Percentiles rank a stretch among this genome's conserved stretches.
These are phyloP conservation scores for Umbelopsis isabellina DNA, from an alignment of 192 early-diverging fungal species.

Conservation along the genomic window DNA sequence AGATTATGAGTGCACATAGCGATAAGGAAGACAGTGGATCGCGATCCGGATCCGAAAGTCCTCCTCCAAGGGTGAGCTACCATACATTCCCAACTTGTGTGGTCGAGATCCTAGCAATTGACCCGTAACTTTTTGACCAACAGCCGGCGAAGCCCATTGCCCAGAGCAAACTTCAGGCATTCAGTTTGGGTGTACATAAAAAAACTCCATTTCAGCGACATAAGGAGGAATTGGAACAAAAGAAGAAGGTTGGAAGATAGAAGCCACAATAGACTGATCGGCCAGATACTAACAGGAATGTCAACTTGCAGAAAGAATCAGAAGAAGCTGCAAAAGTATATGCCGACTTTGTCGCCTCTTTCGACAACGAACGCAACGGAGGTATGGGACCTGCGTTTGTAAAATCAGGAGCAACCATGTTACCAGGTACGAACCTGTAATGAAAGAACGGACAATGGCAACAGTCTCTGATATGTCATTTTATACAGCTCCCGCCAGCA, in stretches of 20 bases:
- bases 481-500: not conserved
- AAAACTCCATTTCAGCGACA: slow-evolving; percentile 77
- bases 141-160: slow-evolving; percentile 52
- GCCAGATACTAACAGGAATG: not conserved
- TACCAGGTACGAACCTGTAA: slow-evolving; percentile 39
- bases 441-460: not conserved
- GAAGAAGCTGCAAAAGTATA: slow-evolving; percentile 80
- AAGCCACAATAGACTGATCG: not conserved
- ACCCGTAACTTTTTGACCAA: not conserved
- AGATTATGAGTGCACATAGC: not conserved
- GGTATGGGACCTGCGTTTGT: slow-evolving; percentile 51
- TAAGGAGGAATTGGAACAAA: slow-evolving; percentile 72
- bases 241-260: slow-evolving; percentile 64
- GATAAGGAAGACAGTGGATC: slow-evolving; percentile 8
- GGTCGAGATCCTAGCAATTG: not conserved
- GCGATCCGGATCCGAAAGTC: slow-evolving; percentile 5
- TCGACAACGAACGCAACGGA: slow-evolving; percentile 58
- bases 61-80: slow-evolving; percentile 1
- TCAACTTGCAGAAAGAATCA: slow-evolving; percentile 62
- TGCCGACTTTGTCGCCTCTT: slow-evolving; percentile 81
- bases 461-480: not conserved
- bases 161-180: slow-evolving; percentile 67
- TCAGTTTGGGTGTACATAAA: slow-evolving; percentile 68
- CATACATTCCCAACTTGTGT: not conserved
- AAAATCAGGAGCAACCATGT: slow-evolving; percentile 51